Percentiles rank a stretch among this genome's conserved stretches.
Evolutionary conservation across 1,284 basidiomycete species (phyloP).

Genomic region (Testicularia cyperi): DNA sequence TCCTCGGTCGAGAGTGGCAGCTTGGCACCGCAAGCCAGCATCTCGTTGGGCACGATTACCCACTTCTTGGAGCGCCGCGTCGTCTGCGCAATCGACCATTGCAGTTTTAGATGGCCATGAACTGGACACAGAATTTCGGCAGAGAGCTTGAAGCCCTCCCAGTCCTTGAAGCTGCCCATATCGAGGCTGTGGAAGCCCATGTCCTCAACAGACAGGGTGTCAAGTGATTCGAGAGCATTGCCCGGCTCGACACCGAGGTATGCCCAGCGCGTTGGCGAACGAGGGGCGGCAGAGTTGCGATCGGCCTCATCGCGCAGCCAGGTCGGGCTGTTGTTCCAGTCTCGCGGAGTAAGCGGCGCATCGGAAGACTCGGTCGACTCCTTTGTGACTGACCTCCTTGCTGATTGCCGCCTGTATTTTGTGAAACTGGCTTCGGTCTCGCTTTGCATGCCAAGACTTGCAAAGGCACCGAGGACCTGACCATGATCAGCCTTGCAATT

Average conservation of each 20-base stretch:
- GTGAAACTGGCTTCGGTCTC: slow-evolving; percentile 2
- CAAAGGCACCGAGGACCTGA: slow-evolving; percentile 33
- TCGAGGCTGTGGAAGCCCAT: slow-evolving; percentile 53
- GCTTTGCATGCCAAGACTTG: slow-evolving; percentile 26
- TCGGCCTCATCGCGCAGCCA: not conserved
- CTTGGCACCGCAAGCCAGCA: slow-evolving; percentile 7
- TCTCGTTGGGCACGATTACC: slow-evolving; percentile 40
- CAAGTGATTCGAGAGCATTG: slow-evolving; percentile 44
- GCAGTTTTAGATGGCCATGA: slow-evolving; percentile 21
- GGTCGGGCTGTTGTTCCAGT: slow-evolving; percentile 3
- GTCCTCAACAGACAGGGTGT: slow-evolving; percentile 51
- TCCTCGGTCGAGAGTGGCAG: slow-evolving; percentile 1
- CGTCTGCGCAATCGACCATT: slow-evolving; percentile 42
- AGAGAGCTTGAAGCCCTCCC: slow-evolving; percentile 45
- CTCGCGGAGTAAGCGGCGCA: slow-evolving; percentile 13
- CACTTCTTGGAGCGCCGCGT: slow-evolving; percentile 42
- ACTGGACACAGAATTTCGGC: slow-evolving; percentile 33
- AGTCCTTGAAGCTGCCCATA: slow-evolving; percentile 48
- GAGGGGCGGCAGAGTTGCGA: not conserved
- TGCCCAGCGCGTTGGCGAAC: slow-evolving; percentile 14
- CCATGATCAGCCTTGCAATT: slow-evolving; percentile 18
- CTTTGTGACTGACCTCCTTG: slow-evolving; percentile 10
- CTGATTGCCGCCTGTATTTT: slow-evolving; percentile 1
- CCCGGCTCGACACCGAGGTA: slow-evolving; percentile 13
- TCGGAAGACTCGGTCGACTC: slow-evolving; percentile 16